Evolutionary conservation across 192 early-diverging fungal species (phyloP).

Genomic region (Allomyces macrogynus): DNA sequence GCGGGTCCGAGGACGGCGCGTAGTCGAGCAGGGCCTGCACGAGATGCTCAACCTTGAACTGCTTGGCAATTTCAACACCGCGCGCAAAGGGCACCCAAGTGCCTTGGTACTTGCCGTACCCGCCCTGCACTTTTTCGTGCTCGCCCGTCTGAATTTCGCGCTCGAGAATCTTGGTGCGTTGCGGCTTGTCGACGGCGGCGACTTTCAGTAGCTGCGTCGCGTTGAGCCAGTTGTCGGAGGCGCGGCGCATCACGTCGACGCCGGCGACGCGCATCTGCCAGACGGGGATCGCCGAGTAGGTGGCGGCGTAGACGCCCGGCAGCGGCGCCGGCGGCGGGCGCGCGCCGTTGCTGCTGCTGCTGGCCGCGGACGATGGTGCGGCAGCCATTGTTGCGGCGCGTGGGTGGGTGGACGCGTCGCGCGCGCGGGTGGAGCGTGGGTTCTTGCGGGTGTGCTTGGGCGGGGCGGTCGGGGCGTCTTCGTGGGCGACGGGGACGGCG

Average conservation of each 20-base stretch:
- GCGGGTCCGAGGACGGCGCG: neutral
- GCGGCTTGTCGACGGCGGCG: conserved; percentile 78
- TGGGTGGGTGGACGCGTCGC: no score
- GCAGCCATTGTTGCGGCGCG: neutral
- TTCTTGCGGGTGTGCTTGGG: no score
- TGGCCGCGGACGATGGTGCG: neutral
- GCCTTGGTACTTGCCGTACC: conserved; percentile 97
- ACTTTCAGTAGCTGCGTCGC: conserved; percentile 98
- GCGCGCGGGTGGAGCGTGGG: no score
- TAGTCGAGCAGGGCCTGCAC: neutral
- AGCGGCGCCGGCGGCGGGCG: neutral
- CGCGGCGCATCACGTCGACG: neutral
- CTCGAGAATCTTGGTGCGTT: conserved; percentile 83
- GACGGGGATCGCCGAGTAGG: neutral
- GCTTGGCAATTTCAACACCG: conserved; percentile 53
- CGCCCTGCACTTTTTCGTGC: conserved; percentile 95
- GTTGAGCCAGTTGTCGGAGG: conserved; percentile 70
- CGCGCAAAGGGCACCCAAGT: conserved; percentile 73
- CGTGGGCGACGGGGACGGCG: no score
- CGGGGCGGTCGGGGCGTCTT: no score
- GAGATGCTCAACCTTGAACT: conserved; percentile 22
- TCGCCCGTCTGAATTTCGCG: conserved; percentile 65
- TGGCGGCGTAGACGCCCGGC: neutral
- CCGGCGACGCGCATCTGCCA: neutral
- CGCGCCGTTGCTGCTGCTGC: neutral